phyloP scores from a whole-genome alignment of 139 green algal genomes.

The Zygnema cylindricum region DNA sequence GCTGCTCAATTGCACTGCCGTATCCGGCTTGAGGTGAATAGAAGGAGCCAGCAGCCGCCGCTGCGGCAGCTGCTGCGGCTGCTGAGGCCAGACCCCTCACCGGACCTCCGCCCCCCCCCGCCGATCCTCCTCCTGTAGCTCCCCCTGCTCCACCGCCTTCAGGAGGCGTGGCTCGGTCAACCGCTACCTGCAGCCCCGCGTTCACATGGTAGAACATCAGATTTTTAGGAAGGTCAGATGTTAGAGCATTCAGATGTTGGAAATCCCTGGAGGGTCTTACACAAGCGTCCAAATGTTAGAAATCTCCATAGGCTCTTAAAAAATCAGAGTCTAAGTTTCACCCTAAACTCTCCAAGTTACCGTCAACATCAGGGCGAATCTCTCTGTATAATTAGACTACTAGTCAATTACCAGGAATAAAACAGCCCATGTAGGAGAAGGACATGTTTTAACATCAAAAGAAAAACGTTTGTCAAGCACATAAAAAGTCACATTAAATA shows the following conservation, averaged over 20 bases:
- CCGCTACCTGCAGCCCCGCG: slow-evolving; percentile 5
- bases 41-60: background rate
- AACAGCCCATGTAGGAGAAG: too few species aligned
- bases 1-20: too few species aligned
- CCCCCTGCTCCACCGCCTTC: slow-evolving; percentile 17
- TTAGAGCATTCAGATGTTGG: background rate
- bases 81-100: background rate
- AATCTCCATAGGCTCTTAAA: background rate
- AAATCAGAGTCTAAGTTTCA: background rate
- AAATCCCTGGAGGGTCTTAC: background rate
- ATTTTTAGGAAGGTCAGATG: background rate
- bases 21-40: too few species aligned
- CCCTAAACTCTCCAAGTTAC: background rate
- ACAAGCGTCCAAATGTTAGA: too few species aligned
- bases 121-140: background rate
- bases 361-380: background rate
- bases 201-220: background rate
- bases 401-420: too few species aligned
- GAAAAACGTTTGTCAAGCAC: too few species aligned
- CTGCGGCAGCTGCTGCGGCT: background rate
- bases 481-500: too few species aligned
- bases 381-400: too few species aligned
- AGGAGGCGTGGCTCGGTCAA: slow-evolving; percentile 21
- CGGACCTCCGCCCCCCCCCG: background rate
- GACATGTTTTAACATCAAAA: too few species aligned